These are phyloP conservation scores for Phytophthora cryptogea DNA, from an alignment of 352 stramenopile genomes.

Conservation along the genomic window DNA sequence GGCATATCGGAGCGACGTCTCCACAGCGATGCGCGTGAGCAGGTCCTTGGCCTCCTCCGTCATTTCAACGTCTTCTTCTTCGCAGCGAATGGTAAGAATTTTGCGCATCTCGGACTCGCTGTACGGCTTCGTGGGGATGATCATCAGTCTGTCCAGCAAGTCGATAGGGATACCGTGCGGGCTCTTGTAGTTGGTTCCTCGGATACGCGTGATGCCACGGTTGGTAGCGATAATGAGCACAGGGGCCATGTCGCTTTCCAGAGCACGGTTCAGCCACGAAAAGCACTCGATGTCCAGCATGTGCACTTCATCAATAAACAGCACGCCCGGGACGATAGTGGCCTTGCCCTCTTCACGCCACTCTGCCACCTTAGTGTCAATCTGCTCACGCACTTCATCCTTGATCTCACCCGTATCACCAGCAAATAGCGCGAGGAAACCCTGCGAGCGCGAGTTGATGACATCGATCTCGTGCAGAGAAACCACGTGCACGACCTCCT, in stretches of 20 bases:
- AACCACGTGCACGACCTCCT: slow-evolving; percentile 98
- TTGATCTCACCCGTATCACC: slow-evolving; percentile 99
- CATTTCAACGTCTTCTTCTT: slow-evolving; percentile 99
- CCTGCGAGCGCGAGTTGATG: slow-evolving; percentile 99
- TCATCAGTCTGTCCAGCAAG: slow-evolving; percentile 98
- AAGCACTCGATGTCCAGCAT: slow-evolving; percentile 99
- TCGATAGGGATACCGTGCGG: slow-evolving; percentile 99
- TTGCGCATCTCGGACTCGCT: slow-evolving; percentile 95
- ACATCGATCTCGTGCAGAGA: slow-evolving; percentile 99
- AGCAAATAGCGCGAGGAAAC: slow-evolving; percentile 98
- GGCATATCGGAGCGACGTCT: slow-evolving; percentile 98
- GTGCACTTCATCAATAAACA: slow-evolving; percentile 99
- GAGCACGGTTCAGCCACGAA: slow-evolving; percentile 98
- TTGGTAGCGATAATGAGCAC: slow-evolving; percentile 99
- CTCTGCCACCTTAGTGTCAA: slow-evolving; percentile 98
- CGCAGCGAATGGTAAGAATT: slow-evolving; percentile 97
- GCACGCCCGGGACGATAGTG: slow-evolving; percentile 97
- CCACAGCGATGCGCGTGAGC: slow-evolving; percentile 97
- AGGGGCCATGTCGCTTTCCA: slow-evolving; percentile 97
- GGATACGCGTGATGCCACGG: slow-evolving; percentile 97
- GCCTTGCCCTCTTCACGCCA: slow-evolving; percentile 97
- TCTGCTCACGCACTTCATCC: slow-evolving; percentile 98
- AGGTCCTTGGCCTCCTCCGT: slow-evolving; percentile 96
- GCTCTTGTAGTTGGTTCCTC: slow-evolving; percentile 98
- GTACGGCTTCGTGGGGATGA: slow-evolving; percentile 98